Percentiles rank a stretch among this genome's conserved stretches.
These are phyloP conservation scores for Scytalidium sp. DNA, from an alignment of 2,329 filamentous ascomycete species.

Conservation along the genomic window DNA sequence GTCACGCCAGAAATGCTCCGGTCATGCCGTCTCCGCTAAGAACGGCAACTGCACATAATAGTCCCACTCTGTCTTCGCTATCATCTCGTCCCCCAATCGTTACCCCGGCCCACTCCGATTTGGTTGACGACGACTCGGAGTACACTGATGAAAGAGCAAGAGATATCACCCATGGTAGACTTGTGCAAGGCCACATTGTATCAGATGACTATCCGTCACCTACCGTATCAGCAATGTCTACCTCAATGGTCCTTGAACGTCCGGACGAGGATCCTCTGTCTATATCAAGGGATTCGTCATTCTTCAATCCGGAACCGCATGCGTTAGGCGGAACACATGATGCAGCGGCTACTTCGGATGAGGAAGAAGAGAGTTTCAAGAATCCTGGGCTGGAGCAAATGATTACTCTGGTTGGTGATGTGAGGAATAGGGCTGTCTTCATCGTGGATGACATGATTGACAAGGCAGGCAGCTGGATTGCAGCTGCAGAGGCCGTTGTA, in stretches of 20 bases:
- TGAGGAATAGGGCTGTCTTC: slow-evolving; percentile 82
- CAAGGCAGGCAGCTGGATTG: slow-evolving; percentile 95
- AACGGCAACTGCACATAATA: slow-evolving; percentile 11
- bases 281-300: slow-evolving; percentile 75
- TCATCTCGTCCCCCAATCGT: slow-evolving; percentile 12
- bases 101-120: slow-evolving; percentile 15
- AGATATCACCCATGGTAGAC: slow-evolving; percentile 86
- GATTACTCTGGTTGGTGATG: slow-evolving; percentile 96
- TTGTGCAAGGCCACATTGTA: slow-evolving; percentile 93
- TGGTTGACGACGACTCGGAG: slow-evolving; percentile 24
- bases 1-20: slow-evolving; percentile 14
- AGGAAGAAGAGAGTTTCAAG: slow-evolving; percentile 87
- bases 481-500: slow-evolving; percentile 92
- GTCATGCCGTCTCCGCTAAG: slow-evolving; percentile 19
- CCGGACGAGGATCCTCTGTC: slow-evolving; percentile 79
- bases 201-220: slow-evolving; percentile 89
- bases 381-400: slow-evolving; percentile 84
- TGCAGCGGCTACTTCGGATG: slow-evolving; percentile 77
- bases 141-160: slow-evolving; percentile 69
- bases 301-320: slow-evolving; percentile 68
- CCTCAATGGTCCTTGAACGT: slow-evolving; percentile 45
- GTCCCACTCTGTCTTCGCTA: slow-evolving; percentile 12
- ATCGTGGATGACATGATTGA: slow-evolving; percentile 99
- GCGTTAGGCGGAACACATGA: slow-evolving; percentile 80
- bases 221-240: slow-evolving; percentile 64